Percentiles rank a stretch among this genome's conserved stretches.
Conservation (phyloP, 2,329 filamentous ascomycete species). For the Ophiostoma quercus region DNA sequence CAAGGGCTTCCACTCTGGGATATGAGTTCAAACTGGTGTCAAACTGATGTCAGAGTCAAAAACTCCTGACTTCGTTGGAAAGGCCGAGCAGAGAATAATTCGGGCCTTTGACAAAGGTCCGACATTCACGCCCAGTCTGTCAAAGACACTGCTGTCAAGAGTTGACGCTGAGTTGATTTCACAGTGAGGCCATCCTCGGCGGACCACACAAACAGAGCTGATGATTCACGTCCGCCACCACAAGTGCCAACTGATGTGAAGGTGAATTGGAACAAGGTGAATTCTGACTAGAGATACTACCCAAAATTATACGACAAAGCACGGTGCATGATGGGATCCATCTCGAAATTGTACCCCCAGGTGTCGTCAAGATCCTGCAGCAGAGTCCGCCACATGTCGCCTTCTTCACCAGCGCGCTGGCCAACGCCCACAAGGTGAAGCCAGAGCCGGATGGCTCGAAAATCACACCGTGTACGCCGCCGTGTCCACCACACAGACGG, state of each 20-base stretch:
- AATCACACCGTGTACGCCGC: conserved; percentile 29
- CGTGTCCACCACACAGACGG: conserved; percentile 28
- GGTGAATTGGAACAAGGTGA: not conserved
- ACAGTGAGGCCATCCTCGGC: not conserved
- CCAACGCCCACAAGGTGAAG: conserved; percentile 26
- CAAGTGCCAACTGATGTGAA: not conserved
- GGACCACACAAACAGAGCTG: not conserved
- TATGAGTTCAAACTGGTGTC: no score
- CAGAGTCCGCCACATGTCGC: conserved; percentile 26
- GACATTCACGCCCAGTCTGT: not conserved
- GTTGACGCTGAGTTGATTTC: not conserved
- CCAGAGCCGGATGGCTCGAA: conserved; percentile 29
- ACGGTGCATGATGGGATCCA: conserved; percentile 19
- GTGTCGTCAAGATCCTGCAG: conserved; percentile 28
- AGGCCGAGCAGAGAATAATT: not conserved
- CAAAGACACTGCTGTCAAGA: not conserved
- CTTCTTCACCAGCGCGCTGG: conserved; percentile 25
- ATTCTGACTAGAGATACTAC: not conserved
- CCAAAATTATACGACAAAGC: not conserved
- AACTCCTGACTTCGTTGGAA: not conserved
- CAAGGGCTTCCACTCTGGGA: no score
- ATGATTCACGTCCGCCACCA: not conserved
- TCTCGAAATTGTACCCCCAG: conserved; percentile 26
- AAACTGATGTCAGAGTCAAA: not conserved
- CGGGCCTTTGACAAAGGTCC: not conserved